Evolutionary conservation across 176 grass and related monocot genomes (phyloP), one percentile per base, ranked within the genome.

Genomic region (Carex cristatella): DNA sequence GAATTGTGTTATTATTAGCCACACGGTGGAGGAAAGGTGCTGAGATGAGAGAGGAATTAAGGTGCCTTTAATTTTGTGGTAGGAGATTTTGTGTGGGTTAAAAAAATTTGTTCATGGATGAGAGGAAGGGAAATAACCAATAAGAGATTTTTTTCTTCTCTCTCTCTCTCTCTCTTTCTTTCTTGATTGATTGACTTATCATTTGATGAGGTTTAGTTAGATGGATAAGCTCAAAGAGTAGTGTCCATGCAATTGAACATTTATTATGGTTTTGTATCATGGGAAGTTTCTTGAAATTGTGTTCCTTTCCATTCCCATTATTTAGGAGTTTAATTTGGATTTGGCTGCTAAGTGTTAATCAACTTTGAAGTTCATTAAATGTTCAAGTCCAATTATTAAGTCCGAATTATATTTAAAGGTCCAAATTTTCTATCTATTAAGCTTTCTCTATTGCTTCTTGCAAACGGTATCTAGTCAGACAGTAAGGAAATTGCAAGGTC

Each of bases 1-100:
- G 81, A 83, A 83, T 83, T 69, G 46, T 65, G 81, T 65, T 72
- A 19, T 69, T 64, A 35, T 30, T 83, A 54, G 59, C 81, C 81
- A 83, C 49, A 83, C 27, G 65, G 46, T 69, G 23, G 32, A 82
- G 79, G 79, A 44, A 65, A 69, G 62, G 23, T 62, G 72, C 60
- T 54, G 27, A 65, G 84, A 42, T n/a, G 32, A 83, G 11, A 82
- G 80, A 66, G 35, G 38, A 10, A 10, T 65, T 53, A 44, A 33
- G 63, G 46, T 83, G 46, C 59, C 55, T 83, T 69, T 83, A 31
- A 53, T 68, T 82, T 65, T 83, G 51, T 69, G 61, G 65, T 83
- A 67, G 81, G 63, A 33, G 13, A 54, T 30, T 83, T 83, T 69
- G 81, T 79, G 60, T 82, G 35, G 35, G 57, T 46, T 82, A 65